phyloP scores from a whole-genome alignment of 106 monocot species.

The Acorus gramineus region DNA sequence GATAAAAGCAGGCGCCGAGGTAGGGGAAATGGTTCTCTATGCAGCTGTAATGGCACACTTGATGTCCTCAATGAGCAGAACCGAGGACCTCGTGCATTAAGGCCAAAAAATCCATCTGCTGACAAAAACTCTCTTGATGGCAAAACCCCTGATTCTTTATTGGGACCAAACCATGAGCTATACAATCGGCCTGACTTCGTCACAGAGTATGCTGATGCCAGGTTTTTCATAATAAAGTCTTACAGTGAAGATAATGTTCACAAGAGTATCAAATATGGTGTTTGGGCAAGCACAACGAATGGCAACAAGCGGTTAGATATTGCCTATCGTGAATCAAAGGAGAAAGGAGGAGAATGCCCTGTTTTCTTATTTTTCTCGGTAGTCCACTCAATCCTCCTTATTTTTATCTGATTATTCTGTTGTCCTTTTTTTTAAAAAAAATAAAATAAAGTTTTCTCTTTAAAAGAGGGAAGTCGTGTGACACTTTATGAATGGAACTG shows the following conservation, averaged over 20 bases:
- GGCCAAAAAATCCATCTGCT: constrained; percentile 23
- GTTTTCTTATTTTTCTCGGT: constrained; percentile 96
- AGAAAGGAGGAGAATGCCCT: constrained; percentile 40
- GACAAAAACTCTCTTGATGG: constrained; percentile 19
- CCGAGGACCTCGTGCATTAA: constrained; percentile 56
- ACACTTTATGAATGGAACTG: too few relatives aligned
- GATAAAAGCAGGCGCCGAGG: constrained; percentile 44
- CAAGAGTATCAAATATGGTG: constrained; percentile 88
- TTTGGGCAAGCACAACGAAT: constrained; percentile 93
- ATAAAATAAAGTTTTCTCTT: too few relatives aligned
- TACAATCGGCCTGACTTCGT: constrained; percentile 59
- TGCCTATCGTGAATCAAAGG: constrained; percentile 65
- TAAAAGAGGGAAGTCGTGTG: too few relatives aligned
- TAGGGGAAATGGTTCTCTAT: constrained; percentile 33
- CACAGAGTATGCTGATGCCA: constrained; percentile 73
- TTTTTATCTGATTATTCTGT: background rate
- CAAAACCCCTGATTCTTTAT: constrained; percentile 14
- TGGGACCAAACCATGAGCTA: constrained; percentile 11
- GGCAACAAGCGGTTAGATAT: constrained; percentile 82
- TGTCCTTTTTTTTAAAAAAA: too few relatives aligned
- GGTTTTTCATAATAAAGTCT: constrained; percentile 86
- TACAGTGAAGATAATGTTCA: constrained; percentile 97
- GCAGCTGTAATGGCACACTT: constrained; percentile 32
- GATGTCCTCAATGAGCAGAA: constrained; percentile 73
- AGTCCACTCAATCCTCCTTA: constrained; percentile 6